Evolutionary conservation across 495 filamentous ascomycete genomes (phyloP), one percentile per base, ranked within the genome.

Genomic region (Hypoxylon crocopeplum): DNA sequence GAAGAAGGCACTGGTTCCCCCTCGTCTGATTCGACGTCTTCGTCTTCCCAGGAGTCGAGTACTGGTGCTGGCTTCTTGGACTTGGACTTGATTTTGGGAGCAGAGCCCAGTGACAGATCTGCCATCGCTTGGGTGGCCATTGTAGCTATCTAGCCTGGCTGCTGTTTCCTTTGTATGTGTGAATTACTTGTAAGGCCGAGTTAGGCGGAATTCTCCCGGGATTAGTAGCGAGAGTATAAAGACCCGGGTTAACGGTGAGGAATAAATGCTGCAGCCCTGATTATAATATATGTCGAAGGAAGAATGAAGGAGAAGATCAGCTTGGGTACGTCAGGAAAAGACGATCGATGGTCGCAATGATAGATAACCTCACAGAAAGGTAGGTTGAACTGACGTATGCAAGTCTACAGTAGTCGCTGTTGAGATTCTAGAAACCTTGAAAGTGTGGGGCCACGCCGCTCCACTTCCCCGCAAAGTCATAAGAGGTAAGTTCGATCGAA

Each of bases 21-120:
- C 13, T 70, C 59, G 61, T 74, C 73, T 0, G 79, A 74, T 45
- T 72, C 72, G 66, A 78, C 25, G 60, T 79, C 72, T 48, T 90
- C 91, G 69, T 92, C 90, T 73, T 96, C 92, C 91, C 92, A 95
- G 56, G 89, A 92, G 66, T 94, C 91, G 48, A 83, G 87, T 22
- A 92, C 78, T 29, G 78, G 65, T 21, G 69, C 56, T 39, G 68
- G 65, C 56, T 73, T 79, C 55, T 74, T 55, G 29, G 64, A 59
- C 17, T 68, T 40, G 32, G 38, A 46, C 7, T 62, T 45, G 29
- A 46, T 21, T 38, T 47, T 49, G 17, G 54, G 17, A 2, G 59
- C 39, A 22, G 69, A 34, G 53, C 58, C 42, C 22, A 79, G 63
- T 6, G 75, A 71, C 13, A 79, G 69, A 38, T 76, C 75, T 44